Conservation (phyloP, 345 rosid species). For the Cochlearia excelsa region DNA sequence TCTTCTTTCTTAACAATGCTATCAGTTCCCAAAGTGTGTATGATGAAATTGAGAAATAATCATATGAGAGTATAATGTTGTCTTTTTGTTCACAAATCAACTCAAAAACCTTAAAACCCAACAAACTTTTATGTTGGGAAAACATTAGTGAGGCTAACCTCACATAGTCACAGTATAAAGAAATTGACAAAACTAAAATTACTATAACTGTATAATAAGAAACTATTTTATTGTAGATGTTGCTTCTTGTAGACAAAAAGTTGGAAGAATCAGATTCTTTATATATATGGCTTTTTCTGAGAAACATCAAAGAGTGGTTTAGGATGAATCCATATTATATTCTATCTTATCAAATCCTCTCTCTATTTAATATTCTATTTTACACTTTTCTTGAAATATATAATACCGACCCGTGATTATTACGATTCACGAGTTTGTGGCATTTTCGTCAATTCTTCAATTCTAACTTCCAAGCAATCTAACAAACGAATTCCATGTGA, state of each 20-base stretch:
- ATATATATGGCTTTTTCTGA: neutral
- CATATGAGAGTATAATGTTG: too few species aligned
- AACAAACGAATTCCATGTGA: slow-evolving; percentile 28
- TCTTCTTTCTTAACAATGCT: too few species aligned
- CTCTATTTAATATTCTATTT: slow-evolving; percentile 20
- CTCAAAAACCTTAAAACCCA: too few species aligned
- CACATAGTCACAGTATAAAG: too few species aligned
- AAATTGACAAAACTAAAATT: too few species aligned
- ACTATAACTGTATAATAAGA: neutral
- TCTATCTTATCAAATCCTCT: neutral
- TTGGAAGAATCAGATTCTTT: neutral
- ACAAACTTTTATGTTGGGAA: too few species aligned
- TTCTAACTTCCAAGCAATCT: slow-evolving; percentile 17
- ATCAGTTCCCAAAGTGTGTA: too few species aligned
- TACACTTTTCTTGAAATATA: neutral
- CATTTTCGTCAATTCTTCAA: slow-evolving; percentile 9
- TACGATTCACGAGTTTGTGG: slow-evolving; percentile 26
- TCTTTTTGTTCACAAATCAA: too few species aligned
- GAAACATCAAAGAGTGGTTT: slow-evolving; percentile 29
- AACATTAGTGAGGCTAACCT: too few species aligned
- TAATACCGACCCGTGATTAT: slow-evolving; percentile 7
- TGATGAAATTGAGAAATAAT: too few species aligned
- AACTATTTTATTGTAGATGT: neutral
- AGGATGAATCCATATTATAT: slow-evolving; percentile 5
- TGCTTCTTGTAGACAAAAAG: slow-evolving; percentile 27